Conservation (phyloP, 2,329 filamentous ascomycete species). For the Aspergillus ruber region DNA sequence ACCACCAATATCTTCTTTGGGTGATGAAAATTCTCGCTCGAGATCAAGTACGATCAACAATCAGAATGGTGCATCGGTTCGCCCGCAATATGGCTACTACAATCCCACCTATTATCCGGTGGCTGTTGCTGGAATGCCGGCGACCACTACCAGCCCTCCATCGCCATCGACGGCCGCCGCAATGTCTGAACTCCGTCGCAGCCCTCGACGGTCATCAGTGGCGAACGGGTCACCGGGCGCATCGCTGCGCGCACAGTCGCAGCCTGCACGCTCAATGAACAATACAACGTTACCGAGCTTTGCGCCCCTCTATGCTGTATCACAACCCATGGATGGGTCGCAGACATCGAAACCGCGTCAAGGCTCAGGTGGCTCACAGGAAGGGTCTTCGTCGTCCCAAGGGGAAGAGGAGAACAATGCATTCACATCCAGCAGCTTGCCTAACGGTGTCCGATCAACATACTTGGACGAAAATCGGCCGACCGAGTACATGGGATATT, state of each 20-base stretch:
- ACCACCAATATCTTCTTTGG: slow-evolving; percentile 5
- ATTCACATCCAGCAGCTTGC: slow-evolving; percentile 26
- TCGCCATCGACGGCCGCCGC: slow-evolving; percentile 37
- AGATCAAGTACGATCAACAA: slow-evolving; percentile 34
- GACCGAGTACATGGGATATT: slow-evolving; percentile 43
- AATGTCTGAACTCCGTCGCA: slow-evolving; percentile 40
- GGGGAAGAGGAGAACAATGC: slow-evolving; percentile 28
- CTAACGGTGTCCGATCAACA: slow-evolving; percentile 26
- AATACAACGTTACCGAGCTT: slow-evolving; percentile 27
- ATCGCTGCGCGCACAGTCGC: slow-evolving; percentile 44
- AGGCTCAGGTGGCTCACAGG: slow-evolving; percentile 23
- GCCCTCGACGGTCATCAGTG: slow-evolving; percentile 39
- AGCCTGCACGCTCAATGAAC: slow-evolving; percentile 41
- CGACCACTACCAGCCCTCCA: slow-evolving; percentile 40
- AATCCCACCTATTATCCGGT: slow-evolving; percentile 32
- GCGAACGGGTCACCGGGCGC: slow-evolving; percentile 37
- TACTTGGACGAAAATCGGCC: slow-evolving; percentile 33
- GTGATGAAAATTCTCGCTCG: slow-evolving; percentile 31
- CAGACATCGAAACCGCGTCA: slow-evolving; percentile 22
- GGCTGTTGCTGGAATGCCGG: slow-evolving; percentile 29
- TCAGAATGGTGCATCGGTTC: slow-evolving; percentile 24
- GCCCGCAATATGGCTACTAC: slow-evolving; percentile 29
- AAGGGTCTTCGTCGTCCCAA: slow-evolving; percentile 15
- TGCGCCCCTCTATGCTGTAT: slow-evolving; percentile 26
- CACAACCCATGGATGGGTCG: slow-evolving; percentile 23